Base-by-base conservation (phyloP, 2,329 filamentous ascomycete genomes). In the Venturia pyrina region DNA sequence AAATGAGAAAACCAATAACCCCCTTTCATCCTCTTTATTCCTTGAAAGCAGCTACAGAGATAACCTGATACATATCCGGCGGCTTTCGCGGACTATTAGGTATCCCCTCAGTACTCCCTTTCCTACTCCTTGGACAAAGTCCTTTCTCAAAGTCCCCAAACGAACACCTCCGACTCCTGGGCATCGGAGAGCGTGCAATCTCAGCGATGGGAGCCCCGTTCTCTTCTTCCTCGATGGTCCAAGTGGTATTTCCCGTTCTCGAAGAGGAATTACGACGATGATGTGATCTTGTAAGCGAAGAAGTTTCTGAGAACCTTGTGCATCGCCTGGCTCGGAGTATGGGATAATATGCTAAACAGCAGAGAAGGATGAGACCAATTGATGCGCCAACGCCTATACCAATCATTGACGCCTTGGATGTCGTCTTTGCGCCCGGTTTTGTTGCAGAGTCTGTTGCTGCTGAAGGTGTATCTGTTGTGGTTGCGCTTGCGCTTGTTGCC, bases 11-110 rank as follows among this genome's bases (percentile, higher is more conserved):
- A 48, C 46, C 46, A 48, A 21, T 7, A 1, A 10, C n/a, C n/a
- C n/a, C n/a, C 46, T 48, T 46, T 57, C 50, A 0, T 7, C n/a
- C 21, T 34, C 28, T n/a, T 59, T 13, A 59, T 37, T 59, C 53
- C 24, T 59, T 59, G 32, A 59, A 59, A 19, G 53, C 53, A 19
- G 53, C 53, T 5, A 59, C 53, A 59, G 53, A 59, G n/a, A 59
- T 34, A 8, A 59, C 53, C n/a, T 59, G 53, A 34, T 34, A 19
- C 28, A 37, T 34, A 34, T 59, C 53, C 28, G 53, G 53, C 53
- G 53, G 53, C 32, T n/a, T 34, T 15, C 32, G 37, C 2, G 32
- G 53, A 59, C 28, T 34, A 8, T 5, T 17, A 59, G 32, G 15
- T 13, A 10, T n/a, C 32, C 32, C 11, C 32, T 37, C 53, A 37